Evolutionary conservation across 495 filamentous ascomycete species (phyloP), one percentile per base, ranked within the genome.

Genomic region (Beverwykella pulmonaria): DNA sequence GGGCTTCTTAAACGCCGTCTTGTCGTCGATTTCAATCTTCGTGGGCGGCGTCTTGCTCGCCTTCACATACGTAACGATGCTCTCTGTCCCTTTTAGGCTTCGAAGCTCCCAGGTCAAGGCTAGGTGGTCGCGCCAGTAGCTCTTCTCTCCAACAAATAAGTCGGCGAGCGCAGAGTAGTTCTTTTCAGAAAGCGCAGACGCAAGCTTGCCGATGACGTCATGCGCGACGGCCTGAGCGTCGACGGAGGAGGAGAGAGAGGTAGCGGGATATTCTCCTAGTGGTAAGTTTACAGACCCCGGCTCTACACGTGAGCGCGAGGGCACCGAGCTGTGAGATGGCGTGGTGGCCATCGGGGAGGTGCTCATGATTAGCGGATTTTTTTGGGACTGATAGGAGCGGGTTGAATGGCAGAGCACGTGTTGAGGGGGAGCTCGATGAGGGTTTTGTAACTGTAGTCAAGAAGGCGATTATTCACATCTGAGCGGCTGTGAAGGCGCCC

Each of bases 111-210:
- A 76, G 1, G 55, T 29, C 17, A 71, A 53, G 17, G 61, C 65
- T 9, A 76, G 67, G 41, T 73, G 67, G 50, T 76, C 74, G 22
- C 74, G 72, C 69, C 67, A 74, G 32, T 61, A 75, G 44, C 62
- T 59, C 6, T 69, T 61, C 10, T 66, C 55, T 1, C 59, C 19
- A n/a, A 75, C 36, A 27, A 73, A 69, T 1, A 69, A 61, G 17
- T 17, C 34, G 1, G 67, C 30, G 5, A 69, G 2, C n/a, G 27
- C n/a, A 2, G 54, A 3, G 15, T 47, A 25, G 41, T 65, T 48
- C 7, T 65, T 63, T 2, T 22, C 30, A 12, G 44, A 20, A 8
- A 65, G 34, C 12, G 29, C 36, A n/a, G 53, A n/a, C 19, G 53
- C 49, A 47, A 69, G n/a, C 1, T 19, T 20, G 27, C 6, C 9